Evolutionary conservation across 2,329 filamentous ascomycete genomes (phyloP), one percentile per base, ranked within the genome.

Genomic region (Cladosporium sp.): DNA sequence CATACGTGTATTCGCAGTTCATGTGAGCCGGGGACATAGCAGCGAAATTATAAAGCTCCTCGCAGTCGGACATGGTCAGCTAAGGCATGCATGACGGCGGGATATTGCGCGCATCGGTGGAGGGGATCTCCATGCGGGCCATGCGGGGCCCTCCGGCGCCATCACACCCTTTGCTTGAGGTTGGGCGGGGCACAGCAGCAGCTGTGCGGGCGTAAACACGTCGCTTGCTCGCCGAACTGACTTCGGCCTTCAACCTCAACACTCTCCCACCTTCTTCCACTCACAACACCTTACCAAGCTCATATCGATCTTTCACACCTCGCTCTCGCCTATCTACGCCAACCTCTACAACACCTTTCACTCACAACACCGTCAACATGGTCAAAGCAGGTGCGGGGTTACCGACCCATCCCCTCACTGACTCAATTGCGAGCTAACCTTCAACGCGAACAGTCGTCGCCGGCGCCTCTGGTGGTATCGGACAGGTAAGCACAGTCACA

Each of bases 401-500:
- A 49, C 49, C 43, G 40, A 52, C 41, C 28, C 11, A 45, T 9
- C 41, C 14, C 14, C n/a, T 16, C 33, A 16, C 16, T 11, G n/a
- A 16, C 49, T 32, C 19, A 32, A 18, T 48, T 16, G 10, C 48
- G 43, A 8, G 32, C 48, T 50, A 43, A 50, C 48, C 2, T 14
- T 3, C 16, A 35, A 8, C 18, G 22, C 35, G 42, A 49, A 50
- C 62, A 81, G 80, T 79, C 70, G 92, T 98, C 78, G 90, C 93
- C 76, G 93, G 93, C 76, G 93, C 92, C 71, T 85, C 92, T 73
- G 93, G 93, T 77, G 93, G 93, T 78, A 98, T 98, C 84, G 93
- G 92, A 74, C 92, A 50, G 48, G 96, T 46, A 14, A 46, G 40
- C 32, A 18, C 3, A 16, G 5, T 31, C 13, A 19, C 18, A 37